Conservation (phyloP, 176 grass and related monocot species). For the Oryza coarctata region DNA sequence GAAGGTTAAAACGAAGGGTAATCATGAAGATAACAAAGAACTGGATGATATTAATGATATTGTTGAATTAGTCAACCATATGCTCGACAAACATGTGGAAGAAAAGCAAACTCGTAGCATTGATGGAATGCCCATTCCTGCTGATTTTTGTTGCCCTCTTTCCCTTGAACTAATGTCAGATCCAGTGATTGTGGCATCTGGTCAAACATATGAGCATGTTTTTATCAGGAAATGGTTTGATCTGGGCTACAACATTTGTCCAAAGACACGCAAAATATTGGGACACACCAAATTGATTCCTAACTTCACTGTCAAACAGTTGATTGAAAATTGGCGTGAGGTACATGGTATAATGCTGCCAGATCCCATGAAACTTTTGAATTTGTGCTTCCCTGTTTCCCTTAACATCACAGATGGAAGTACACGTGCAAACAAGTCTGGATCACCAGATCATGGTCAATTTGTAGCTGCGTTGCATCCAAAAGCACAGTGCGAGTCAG, state of each 20-base stretch:
- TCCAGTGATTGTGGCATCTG: constrained; percentile 80
- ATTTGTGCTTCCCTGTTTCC: constrained; percentile 45
- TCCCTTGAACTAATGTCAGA: constrained; percentile 85
- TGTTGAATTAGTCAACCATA: constrained; percentile 42
- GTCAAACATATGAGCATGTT: constrained; percentile 74
- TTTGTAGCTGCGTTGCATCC: not conserved
- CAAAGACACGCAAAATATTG: constrained; percentile 68
- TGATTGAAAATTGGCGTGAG: constrained; percentile 87
- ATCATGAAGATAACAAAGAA: constrained; percentile 17
- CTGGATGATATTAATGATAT: constrained; percentile 22
- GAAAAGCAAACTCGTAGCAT: constrained; percentile 56
- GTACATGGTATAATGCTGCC: constrained; percentile 71
- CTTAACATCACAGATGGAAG: not conserved
- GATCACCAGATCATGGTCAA: constrained; percentile 8
- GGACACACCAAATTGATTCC: constrained; percentile 76
- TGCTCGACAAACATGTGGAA: constrained; percentile 46
- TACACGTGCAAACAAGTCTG: constrained; percentile 14
- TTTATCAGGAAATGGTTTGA: constrained; percentile 84
- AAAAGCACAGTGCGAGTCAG: not conserved
- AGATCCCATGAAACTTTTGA: constrained; percentile 56
- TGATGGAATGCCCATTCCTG: constrained; percentile 56
- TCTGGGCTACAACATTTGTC: constrained; percentile 72
- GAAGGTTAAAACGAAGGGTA: constrained; percentile 37
- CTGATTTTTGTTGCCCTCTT: constrained; percentile 84
- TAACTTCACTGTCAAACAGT: constrained; percentile 88